These are phyloP conservation scores for Tolypocladium paradoxum DNA, from an alignment of 2,329 filamentous ascomycete genomes.

Conservation along the genomic window DNA sequence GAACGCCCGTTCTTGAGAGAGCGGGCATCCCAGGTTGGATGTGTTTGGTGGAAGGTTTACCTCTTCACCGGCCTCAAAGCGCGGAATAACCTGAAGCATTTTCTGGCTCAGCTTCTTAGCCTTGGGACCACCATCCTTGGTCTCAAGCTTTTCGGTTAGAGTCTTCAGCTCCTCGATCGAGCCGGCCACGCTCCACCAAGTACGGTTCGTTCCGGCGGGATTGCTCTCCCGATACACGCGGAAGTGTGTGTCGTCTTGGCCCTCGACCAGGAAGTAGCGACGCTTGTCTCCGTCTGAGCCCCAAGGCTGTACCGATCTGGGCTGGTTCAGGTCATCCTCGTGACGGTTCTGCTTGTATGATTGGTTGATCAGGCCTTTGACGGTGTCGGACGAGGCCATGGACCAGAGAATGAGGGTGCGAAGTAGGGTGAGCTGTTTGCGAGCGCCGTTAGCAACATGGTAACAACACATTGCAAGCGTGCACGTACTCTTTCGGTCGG, in stretches of 20 bases:
- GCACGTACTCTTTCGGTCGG: conserved; percentile 64
- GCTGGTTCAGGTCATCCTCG: conserved; percentile 70
- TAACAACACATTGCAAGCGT: background rate
- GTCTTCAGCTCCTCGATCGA: conserved; percentile 74
- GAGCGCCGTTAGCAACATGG: conserved; percentile 4
- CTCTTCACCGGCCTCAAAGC: conserved; percentile 89
- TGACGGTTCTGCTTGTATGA: conserved; percentile 82
- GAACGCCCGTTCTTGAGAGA: too few relatives aligned
- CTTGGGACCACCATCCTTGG: conserved; percentile 68
- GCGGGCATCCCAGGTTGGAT: background rate
- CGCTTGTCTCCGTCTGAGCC: conserved; percentile 82
- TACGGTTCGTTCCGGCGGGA: conserved; percentile 59
- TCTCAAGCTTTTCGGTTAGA: conserved; percentile 66
- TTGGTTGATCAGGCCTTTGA: conserved; percentile 73
- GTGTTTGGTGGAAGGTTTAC: conserved; percentile 34
- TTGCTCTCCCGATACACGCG: conserved; percentile 91
- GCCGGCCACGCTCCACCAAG: conserved; percentile 90
- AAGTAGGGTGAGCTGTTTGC: conserved; percentile 63
- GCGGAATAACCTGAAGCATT: conserved; percentile 69
- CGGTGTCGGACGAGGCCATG: conserved; percentile 72
- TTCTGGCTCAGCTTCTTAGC: conserved; percentile 68
- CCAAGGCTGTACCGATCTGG: conserved; percentile 83
- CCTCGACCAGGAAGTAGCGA: conserved; percentile 88
- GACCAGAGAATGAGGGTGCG: conserved; percentile 81
- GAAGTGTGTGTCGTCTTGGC: conserved; percentile 87